Conservation (phyloP, 768 basidiomycete species). For the Lactarius tabidus region DNA sequence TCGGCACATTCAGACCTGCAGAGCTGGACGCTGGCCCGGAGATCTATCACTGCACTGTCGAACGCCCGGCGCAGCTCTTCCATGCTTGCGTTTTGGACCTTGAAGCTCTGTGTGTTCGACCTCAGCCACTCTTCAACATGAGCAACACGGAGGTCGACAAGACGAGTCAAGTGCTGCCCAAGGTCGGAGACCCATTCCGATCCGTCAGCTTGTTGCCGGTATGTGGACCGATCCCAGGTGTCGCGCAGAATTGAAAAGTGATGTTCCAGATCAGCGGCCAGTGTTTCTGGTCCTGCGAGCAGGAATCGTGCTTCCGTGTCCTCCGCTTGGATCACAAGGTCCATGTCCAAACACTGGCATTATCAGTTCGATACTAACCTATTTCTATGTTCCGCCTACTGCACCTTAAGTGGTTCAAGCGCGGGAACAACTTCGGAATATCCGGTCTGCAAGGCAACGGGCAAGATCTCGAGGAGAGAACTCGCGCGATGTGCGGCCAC, state of each 20-base stretch:
- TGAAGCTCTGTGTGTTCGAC: slow-evolving; percentile 46
- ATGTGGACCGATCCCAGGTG: slow-evolving; percentile 33
- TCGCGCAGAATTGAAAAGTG: slow-evolving; percentile 27
- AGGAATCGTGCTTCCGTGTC: slow-evolving; percentile 37
- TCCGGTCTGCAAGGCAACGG: slow-evolving; percentile 47
- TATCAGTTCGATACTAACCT: not conserved
- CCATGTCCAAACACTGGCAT: slow-evolving; percentile 41
- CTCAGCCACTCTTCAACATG: slow-evolving; percentile 52
- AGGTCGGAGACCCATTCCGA: slow-evolving; percentile 40
- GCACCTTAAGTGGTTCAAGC: slow-evolving; percentile 49
- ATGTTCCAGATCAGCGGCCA: slow-evolving; percentile 28
- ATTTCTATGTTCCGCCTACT: not conserved
- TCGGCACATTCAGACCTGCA: slow-evolving; percentile 45
- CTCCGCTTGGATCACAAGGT: slow-evolving; percentile 25
- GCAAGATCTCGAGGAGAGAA: slow-evolving; percentile 39
- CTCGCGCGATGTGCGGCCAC: slow-evolving; percentile 46
- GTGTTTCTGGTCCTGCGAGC: slow-evolving; percentile 28
- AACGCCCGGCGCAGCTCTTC: slow-evolving; percentile 45
- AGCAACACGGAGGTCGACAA: slow-evolving; percentile 42
- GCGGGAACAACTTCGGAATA: slow-evolving; percentile 43
- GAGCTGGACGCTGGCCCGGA: slow-evolving; percentile 44
- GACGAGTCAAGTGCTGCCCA: slow-evolving; percentile 35
- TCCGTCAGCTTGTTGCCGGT: slow-evolving; percentile 38
- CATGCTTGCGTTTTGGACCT: slow-evolving; percentile 40
- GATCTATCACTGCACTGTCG: slow-evolving; percentile 41